Evolutionary conservation across 2,329 filamentous ascomycete species (phyloP).

Genomic region (Pestalotiopsis sp.): DNA sequence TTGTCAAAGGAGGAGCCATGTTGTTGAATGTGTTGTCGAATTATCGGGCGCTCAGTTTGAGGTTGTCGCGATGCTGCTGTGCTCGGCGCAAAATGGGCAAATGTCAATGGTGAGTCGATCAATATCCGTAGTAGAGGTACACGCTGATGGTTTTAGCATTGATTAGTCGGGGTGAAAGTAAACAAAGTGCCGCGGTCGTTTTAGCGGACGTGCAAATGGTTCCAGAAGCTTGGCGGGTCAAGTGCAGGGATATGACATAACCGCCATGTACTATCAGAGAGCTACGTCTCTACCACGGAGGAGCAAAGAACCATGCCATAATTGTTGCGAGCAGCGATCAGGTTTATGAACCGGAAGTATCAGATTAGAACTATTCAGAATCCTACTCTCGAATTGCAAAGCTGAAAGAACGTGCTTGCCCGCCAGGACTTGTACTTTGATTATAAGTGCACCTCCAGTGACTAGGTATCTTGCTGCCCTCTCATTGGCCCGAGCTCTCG

Average conservation of each 20-base stretch:
- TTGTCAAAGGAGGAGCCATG: constrained; percentile 49
- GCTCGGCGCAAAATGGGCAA: not conserved
- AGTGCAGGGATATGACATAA: not conserved
- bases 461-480: not conserved
- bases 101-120: not conserved
- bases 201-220: constrained; percentile 3
- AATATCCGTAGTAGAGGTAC: not conserved
- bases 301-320: not conserved
- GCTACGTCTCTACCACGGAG: not conserved
- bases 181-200: constrained; percentile 34
- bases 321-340: no score
- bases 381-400: not conserved
- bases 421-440: not conserved
- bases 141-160: not conserved
- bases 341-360: no score
- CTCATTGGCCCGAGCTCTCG: constrained; percentile 17
- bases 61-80: not conserved
- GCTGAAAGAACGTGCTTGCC: not conserved
- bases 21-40: constrained; percentile 12
- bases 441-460: not conserved
- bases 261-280: not conserved
- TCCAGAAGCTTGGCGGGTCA: constrained; percentile 20
- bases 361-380: not conserved
- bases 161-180: constrained; percentile 28
- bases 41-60: not conserved